Conservation (phyloP, 2,329 filamentous ascomycete genomes). For the Verticillium dahliae region DNA sequence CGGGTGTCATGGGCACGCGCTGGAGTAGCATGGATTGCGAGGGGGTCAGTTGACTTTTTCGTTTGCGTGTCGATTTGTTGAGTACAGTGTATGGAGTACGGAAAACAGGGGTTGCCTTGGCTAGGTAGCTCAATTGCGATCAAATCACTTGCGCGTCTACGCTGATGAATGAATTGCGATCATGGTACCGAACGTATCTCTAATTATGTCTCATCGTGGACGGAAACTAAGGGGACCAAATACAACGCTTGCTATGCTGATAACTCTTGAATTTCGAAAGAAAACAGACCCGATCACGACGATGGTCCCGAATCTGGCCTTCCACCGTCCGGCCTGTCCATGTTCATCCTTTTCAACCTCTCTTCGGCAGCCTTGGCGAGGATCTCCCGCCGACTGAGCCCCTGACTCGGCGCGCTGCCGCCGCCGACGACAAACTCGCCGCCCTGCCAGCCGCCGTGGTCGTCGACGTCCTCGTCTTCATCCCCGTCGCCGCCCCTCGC, state of each 20-base stretch:
- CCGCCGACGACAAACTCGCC: conserved; percentile 71
- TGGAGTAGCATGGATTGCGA: not conserved
- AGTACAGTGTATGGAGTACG: not conserved
- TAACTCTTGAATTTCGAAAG: not conserved
- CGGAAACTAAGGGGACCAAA: not conserved
- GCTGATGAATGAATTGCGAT: no score
- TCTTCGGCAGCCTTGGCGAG: conserved; percentile 70
- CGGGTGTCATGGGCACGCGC: not conserved
- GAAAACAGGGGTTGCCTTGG: not conserved
- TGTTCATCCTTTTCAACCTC: conserved; percentile 41
- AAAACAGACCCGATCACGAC: not conserved
- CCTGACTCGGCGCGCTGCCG: conserved; percentile 34
- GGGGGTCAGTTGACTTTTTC: not conserved
- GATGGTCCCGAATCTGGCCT: conserved; percentile 8
- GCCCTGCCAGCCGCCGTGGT: conserved; percentile 71
- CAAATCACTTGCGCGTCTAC: not conserved
- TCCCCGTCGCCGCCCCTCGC: conserved; percentile 37
- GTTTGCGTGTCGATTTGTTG: not conserved
- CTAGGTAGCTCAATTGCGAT: not conserved
- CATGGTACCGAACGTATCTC: no score
- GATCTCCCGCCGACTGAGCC: conserved; percentile 65
- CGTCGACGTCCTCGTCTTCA: conserved; percentile 49
- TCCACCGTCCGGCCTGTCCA: conserved; percentile 15
- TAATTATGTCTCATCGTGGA: no score
- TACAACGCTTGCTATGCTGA: conserved; percentile 1